Evolutionary conservation across 768 basidiomycete genomes (phyloP).

Genomic region (Kwoniella heveanensis): DNA sequence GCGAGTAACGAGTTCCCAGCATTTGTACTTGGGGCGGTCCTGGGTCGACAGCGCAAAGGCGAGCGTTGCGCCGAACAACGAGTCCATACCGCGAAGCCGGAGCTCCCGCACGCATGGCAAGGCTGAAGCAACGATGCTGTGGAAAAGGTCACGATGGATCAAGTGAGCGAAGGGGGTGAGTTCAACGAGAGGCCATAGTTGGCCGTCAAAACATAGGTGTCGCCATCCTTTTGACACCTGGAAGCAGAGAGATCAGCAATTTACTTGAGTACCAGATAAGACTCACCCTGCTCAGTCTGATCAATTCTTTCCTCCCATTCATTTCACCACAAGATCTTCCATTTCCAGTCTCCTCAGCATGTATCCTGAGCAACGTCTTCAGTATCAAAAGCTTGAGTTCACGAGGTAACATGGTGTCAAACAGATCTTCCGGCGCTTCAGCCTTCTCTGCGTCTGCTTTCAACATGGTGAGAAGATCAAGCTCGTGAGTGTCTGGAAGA

Average conservation of each 20-base stretch:
- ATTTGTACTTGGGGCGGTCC: background rate
- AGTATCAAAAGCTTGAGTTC: slow-evolving; percentile 40
- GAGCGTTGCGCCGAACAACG: slow-evolving; percentile 6
- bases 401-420: slow-evolving; percentile 34
- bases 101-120: slow-evolving; percentile 29
- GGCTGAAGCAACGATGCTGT: slow-evolving; percentile 22
- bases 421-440: slow-evolving; percentile 9
- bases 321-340: slow-evolving; percentile 32
- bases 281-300: slow-evolving; percentile 43
- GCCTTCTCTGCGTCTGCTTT: background rate
- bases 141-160: slow-evolving; percentile 29
- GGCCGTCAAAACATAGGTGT: slow-evolving; percentile 45
- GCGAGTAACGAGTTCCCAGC: background rate
- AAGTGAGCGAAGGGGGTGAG: slow-evolving; percentile 24
- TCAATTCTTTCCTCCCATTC: slow-evolving; percentile 35
- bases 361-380: slow-evolving; percentile 15
- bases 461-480: background rate
- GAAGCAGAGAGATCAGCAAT: slow-evolving; percentile 4
- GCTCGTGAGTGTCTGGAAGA: slow-evolving; percentile 1
- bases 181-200: slow-evolving; percentile 38
- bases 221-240: slow-evolving; percentile 45
- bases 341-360: slow-evolving; percentile 6
- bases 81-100: slow-evolving; percentile 33
- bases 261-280: background rate
- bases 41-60: slow-evolving; percentile 6